Base-by-base conservation (phyloP, 106 monocot genomes). In the Dioscorea zingiberensis region DNA sequence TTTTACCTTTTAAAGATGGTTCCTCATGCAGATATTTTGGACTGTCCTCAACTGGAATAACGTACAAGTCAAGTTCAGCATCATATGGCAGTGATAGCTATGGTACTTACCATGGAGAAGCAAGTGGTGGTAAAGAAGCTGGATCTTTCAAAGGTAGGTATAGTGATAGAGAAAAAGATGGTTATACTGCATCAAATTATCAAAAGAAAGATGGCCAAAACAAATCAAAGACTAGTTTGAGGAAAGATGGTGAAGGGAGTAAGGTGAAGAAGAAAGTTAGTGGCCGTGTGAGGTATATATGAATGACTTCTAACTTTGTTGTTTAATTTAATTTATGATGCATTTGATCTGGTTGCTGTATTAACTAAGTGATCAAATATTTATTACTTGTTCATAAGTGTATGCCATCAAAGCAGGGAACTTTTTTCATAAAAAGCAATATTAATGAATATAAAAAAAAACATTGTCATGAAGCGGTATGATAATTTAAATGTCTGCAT, bases 41-140 rank as follows among this genome's bases (percentile, higher is more conserved):
- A 27, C 77, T 97, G 23, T 97, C 95, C 11, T 97, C 95, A 59
- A 79, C 80, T 59, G 95, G 88, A 67, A 76, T 95, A 29, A 78
- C 85, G 22, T 80, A 71, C 58, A 97, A 86, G 60, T 88, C 95
- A 69, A 85, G 83, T 65, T 68, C 76, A 63, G 19, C 76, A 51
- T 88, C 95, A 27, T 79, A 64, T 71, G 71, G 74, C 47, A 71
- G 74, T 30, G 77, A 65, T 53, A 71, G 58, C 44, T 81, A 59
- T 17, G 49, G 26, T 73, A 77, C 61, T 74, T 73, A 78, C 59
- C 51, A 84, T 74, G 82, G 86, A 53, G 74, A 79, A 23, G 54
- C 77, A 47, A 67, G 85, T 53, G 65, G 75, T 64, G 65, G 73
- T 56, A 84, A 28, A 54, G 86, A 90, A 22, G 70, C 62, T 13